phyloP scores from a whole-genome alignment of 768 basidiomycete species.

The Nidula microcarpa region DNA sequence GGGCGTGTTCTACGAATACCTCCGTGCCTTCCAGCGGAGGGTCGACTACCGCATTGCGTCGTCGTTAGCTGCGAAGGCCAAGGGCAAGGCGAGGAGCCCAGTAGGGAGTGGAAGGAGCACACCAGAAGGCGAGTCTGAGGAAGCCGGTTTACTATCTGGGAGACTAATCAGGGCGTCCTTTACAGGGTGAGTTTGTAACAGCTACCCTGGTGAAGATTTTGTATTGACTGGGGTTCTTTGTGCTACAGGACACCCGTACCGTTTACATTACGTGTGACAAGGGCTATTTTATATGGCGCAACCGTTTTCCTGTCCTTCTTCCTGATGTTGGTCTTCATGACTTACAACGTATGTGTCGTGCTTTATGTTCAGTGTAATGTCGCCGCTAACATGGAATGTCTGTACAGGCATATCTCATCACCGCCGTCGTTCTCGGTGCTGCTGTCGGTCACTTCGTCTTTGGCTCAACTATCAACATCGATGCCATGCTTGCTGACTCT shows the following conservation, averaged over 20 bases:
- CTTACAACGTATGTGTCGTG: conserved; percentile 73
- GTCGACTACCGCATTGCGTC: conserved; percentile 60
- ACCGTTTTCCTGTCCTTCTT: conserved; percentile 81
- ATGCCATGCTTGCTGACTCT: conserved; percentile 45
- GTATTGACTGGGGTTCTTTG: not conserved
- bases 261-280: conserved; percentile 42
- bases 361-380: not conserved
- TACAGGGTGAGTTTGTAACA: conserved; percentile 36
- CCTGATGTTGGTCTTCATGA: conserved; percentile 97
- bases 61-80: conserved; percentile 46
- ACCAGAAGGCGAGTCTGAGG: conserved; percentile 43
- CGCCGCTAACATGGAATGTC: not conserved
- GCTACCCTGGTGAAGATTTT: not conserved
- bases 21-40: conserved; percentile 57
- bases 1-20: conserved; percentile 78
- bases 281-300: conserved; percentile 71
- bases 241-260: conserved; percentile 47
- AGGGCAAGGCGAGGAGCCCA: conserved; percentile 23
- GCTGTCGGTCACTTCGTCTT: conserved; percentile 80
- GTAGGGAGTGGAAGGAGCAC: conserved; percentile 34
- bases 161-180: conserved; percentile 28
- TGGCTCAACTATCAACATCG: conserved; percentile 58
- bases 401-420: conserved; percentile 78
- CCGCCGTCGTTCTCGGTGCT: conserved; percentile 81
- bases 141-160: conserved; percentile 51